A percentile compares a stretch with the other conserved stretches of the same genome.
These are phyloP conservation scores for Capronia coronata DNA, from an alignment of 2,329 filamentous ascomycete genomes.

Conservation along the genomic window DNA sequence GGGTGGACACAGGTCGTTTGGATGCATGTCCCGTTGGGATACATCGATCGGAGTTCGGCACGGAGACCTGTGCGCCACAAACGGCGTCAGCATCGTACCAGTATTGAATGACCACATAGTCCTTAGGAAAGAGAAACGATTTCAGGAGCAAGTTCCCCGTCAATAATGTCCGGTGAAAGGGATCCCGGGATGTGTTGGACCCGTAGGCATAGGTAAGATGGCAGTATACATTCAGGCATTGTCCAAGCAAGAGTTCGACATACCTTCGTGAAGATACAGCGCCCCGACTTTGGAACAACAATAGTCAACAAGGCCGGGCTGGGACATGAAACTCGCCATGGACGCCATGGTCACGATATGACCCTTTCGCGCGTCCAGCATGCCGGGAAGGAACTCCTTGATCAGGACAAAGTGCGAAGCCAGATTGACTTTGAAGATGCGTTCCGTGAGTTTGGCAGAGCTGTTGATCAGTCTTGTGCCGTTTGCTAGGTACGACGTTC, in stretches of 20 bases:
- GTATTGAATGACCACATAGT: no score
- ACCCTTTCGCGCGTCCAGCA: constrained; percentile 60
- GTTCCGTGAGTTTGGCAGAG: constrained; percentile 53
- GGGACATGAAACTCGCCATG: constrained; percentile 54
- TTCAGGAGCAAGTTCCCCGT: no score
- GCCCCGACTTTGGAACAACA: constrained; percentile 60
- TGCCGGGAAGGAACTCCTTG: constrained; percentile 60
- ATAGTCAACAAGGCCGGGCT: constrained; percentile 63
- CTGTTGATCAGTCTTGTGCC: constrained; percentile 57
- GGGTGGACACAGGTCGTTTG: constrained; percentile 26
- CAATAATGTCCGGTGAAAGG: no score
- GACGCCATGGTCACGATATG: constrained; percentile 66
- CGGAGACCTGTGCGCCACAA: constrained; percentile 38
- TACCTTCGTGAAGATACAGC: constrained; percentile 60
- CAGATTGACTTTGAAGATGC: constrained; percentile 66
- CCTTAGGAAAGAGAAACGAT: no score
- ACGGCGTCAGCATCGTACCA: no score
- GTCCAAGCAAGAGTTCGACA: no score
- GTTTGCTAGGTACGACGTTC: constrained; percentile 4
- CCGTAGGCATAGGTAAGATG: no score
- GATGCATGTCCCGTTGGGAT: constrained; percentile 19
- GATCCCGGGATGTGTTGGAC: no score
- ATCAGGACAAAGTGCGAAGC: constrained; percentile 61
- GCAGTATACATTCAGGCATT: no score
- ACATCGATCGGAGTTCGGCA: constrained; percentile 54